These are phyloP conservation scores for Melampsora americana DNA, from an alignment of 1,284 basidiomycete species.

Conservation along the genomic window DNA sequence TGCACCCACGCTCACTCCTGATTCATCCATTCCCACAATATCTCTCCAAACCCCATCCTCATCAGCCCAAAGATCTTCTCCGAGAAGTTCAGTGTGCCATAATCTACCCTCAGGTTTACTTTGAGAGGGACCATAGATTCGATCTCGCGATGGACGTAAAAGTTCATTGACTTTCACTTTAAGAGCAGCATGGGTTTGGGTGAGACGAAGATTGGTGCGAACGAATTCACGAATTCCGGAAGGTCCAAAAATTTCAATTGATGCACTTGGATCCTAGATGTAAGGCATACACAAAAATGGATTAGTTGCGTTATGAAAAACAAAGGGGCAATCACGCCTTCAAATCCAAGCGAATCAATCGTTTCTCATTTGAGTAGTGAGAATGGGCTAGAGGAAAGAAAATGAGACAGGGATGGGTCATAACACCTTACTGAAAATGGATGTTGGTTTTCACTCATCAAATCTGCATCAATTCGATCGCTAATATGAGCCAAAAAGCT, in stretches of 20 bases:
- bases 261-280: slow-evolving; percentile 46
- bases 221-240: slow-evolving; percentile 75
- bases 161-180: slow-evolving; percentile 79
- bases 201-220: slow-evolving; percentile 69
- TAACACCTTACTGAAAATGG: slow-evolving; percentile 41
- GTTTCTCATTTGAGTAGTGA: not conserved
- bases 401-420: not conserved
- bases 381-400: not conserved
- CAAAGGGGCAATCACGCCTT: not conserved
- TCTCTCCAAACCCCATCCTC: slow-evolving; percentile 69
- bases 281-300: not conserved
- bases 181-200: slow-evolving; percentile 64
- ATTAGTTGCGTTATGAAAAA: not conserved
- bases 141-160: slow-evolving; percentile 60
- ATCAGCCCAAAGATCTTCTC: slow-evolving; percentile 64
- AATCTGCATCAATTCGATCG: slow-evolving; percentile 33
- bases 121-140: slow-evolving; percentile 50
- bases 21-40: slow-evolving; percentile 57
- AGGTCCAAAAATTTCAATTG: slow-evolving; percentile 76
- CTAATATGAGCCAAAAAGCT: slow-evolving; percentile 43
- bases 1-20: slow-evolving; percentile 66
- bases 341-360: not conserved
- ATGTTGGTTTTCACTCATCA: slow-evolving; percentile 35
- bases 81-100: slow-evolving; percentile 67
- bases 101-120: slow-evolving; percentile 60